Conservation (phyloP, 139 green algal genomes). For the Picochlorum sp. region DNA sequence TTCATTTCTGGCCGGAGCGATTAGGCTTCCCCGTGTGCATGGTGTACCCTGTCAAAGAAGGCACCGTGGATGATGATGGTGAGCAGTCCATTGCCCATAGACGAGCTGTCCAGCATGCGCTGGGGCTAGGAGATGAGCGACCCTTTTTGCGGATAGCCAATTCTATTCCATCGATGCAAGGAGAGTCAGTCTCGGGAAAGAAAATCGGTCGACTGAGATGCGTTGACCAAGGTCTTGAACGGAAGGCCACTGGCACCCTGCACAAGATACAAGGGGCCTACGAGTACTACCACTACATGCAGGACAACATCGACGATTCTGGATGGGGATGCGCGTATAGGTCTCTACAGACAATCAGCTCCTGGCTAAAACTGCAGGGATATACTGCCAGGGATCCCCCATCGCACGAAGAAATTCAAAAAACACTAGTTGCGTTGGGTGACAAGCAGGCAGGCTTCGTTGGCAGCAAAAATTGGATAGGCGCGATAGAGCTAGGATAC, state of each 20-base stretch:
- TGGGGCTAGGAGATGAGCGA: conserved; percentile 62
- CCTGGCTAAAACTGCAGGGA: conserved; percentile 76
- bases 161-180: conserved; percentile 21
- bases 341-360: conserved; percentile 88
- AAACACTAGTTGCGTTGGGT: conserved; percentile 67
- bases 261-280: conserved; percentile 74
- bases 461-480: conserved; percentile 85
- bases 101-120: conserved; percentile 41
- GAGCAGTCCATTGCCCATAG: conserved; percentile 16
- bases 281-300: conserved; percentile 96
- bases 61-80: conserved; percentile 32
- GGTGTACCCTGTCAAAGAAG: conserved; percentile 1
- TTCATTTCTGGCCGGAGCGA: neutral
- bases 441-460: conserved; percentile 79
- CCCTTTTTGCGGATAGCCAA: conserved; percentile 61
- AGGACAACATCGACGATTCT: conserved; percentile 82
- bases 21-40: conserved; percentile 27
- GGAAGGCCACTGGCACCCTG: conserved; percentile 32
- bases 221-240: conserved; percentile 56
- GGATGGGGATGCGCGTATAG: conserved; percentile 97
- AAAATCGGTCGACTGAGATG: conserved; percentile 37
- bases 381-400: conserved; percentile 49
- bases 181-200: neutral
- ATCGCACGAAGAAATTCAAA: conserved; percentile 58
- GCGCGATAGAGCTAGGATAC: conserved; percentile 85